phyloP scores from a whole-genome alignment of 805 yeast species.

The Nakazawaea anatomiae region DNA sequence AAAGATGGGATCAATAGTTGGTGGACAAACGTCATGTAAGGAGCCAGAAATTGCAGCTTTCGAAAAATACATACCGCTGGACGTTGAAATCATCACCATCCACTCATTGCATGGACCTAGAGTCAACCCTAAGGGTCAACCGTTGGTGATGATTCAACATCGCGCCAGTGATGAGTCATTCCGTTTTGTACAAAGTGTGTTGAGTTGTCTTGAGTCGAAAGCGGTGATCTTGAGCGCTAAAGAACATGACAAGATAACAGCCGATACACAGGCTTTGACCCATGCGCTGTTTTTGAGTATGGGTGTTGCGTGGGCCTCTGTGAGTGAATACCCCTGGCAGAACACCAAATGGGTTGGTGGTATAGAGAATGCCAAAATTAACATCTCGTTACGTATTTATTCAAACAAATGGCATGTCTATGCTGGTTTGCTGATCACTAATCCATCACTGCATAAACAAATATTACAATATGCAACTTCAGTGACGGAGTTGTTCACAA shows the following conservation, averaged over 20 bases:
- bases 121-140: slow-evolving; percentile 87
- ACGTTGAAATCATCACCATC: slow-evolving; percentile 76
- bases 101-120: slow-evolving; percentile 95
- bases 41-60: slow-evolving; percentile 85
- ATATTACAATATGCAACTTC: slow-evolving; percentile 85
- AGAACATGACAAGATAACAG: slow-evolving; percentile 92
- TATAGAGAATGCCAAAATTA: slow-evolving; percentile 90
- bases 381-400: slow-evolving; percentile 84
- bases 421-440: slow-evolving; percentile 94
- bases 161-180: slow-evolving; percentile 48
- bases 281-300: slow-evolving; percentile 95
- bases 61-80: slow-evolving; percentile 67
- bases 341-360: slow-evolving; percentile 86
- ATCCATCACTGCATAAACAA: slow-evolving; percentile 90
- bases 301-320: slow-evolving; percentile 93
- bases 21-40: slow-evolving; percentile 98
- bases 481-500: slow-evolving; percentile 72
- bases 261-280: slow-evolving; percentile 97
- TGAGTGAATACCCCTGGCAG: slow-evolving; percentile 88
- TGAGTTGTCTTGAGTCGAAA: slow-evolving; percentile 73
- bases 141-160: slow-evolving; percentile 80
- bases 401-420: slow-evolving; percentile 98
- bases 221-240: slow-evolving; percentile 73
- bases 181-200: slow-evolving; percentile 52
- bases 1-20: slow-evolving; percentile 83